Base-by-base conservation (phyloP, 352 stramenopile genomes). In the Blastocystis sp. region DNA sequence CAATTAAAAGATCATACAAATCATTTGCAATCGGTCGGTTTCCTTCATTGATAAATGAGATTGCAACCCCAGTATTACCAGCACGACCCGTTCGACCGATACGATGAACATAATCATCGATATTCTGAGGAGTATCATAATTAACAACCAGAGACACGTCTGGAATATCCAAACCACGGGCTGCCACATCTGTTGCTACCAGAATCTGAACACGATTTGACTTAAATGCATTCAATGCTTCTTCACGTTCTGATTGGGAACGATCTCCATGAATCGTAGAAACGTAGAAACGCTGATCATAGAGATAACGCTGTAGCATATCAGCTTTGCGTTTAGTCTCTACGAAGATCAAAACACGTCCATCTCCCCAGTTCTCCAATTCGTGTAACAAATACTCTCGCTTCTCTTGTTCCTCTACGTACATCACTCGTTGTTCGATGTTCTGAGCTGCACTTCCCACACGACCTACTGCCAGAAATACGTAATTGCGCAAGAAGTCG, bases 1-100 rank as follows among this genome's bases (percentile, higher is more conserved):
- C 94, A 24, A 94, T 91, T 39, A 98, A 91, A 80, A 99, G 85
- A 24, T 98, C 96, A 90, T 97, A 94, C 57, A 99, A 93, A 86
- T 99, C 96, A 49, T 94, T 92, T 32, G 94, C 94, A 69, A 99
- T 94, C 90, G 97, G 98, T 63, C 92, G 90, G 92, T 99, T 99
- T 89, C 96, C 97, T 78, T 98, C 95, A 90, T 98, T 98, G 88
- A 99, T 94, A 91, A 98, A 97, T 89, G 95, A 97, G 24, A 97
- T 90, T n/a, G 95, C 95, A 85, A 94, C 92, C 88, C 97, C 97
- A 29, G 95, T 92, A 90, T 99, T 98, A 89, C 97, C 96, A 63
- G 97, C 96, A 93, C 97, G 94, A 56, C 96, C 96, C 14, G 97
- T 99, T 93, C 96, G 94, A 88, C 97, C 97, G 90, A 99, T 98